These are phyloP conservation scores for Arabidopsis thaliana DNA, from an alignment of 345 rosid species.

Conservation along the genomic window DNA sequence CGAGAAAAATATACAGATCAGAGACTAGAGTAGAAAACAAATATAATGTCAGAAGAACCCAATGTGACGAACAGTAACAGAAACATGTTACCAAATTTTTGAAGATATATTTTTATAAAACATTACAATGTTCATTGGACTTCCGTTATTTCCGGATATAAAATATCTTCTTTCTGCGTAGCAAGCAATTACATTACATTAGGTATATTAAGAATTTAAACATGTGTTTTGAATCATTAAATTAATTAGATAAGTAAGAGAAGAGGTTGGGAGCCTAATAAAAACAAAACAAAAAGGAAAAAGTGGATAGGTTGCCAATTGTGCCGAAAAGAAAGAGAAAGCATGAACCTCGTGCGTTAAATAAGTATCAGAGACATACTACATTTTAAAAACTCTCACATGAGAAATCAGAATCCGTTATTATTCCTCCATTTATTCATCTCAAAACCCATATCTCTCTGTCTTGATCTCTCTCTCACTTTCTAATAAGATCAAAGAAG, in stretches of 20 bases:
- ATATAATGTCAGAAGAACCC: conserved; percentile 20
- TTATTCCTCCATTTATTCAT: conserved; percentile 7
- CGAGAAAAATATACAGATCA: neutral
- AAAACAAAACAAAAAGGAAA: neutral
- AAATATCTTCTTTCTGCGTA: neutral
- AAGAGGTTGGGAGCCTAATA: conserved; percentile 22
- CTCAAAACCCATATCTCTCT: neutral
- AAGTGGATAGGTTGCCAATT: conserved; percentile 11
- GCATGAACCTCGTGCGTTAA: conserved; percentile 47
- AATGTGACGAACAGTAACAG: neutral
- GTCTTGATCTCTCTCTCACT: neutral
- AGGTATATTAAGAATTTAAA: neutral
- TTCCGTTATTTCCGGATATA: conserved; percentile 27
- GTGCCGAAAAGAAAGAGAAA: conserved; percentile 9
- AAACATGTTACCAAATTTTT: neutral
- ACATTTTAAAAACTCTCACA: conserved; percentile 27
- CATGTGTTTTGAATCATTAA: conserved; percentile 32
- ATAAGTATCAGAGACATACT: neutral
- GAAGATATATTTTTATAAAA: conserved; percentile 15
- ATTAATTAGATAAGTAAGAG: neutral
- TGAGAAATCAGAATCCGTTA: neutral
- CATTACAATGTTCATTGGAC: neutral
- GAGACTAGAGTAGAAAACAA: neutral
- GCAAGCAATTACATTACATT: neutral
- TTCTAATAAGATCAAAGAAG: conserved; percentile 30